A percentile compares a stretch with the other conserved stretches of the same genome.
Evolutionary conservation across 208 protist genomes (phyloP).

Genomic region (Porcisia deanei): DNA sequence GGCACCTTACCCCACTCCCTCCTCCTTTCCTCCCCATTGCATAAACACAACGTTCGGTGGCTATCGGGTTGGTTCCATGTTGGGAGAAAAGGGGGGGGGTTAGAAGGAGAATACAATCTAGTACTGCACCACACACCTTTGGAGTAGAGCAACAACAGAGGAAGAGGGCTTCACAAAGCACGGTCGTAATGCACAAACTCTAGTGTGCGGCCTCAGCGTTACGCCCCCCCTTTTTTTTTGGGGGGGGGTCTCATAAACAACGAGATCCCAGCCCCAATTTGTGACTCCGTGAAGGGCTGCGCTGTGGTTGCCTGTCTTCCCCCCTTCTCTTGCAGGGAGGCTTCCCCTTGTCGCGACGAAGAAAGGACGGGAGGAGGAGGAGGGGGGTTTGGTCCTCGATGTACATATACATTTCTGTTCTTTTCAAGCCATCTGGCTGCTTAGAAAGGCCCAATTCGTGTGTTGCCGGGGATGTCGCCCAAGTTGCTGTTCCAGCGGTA

Average conservation of each 20-base stretch:
- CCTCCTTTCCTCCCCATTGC: neutral
- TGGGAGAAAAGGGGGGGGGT: neutral
- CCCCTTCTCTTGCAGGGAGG: neutral
- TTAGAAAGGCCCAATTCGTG: conserved; percentile 79
- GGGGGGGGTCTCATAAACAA: neutral
- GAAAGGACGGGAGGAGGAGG: no score
- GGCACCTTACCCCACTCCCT: neutral
- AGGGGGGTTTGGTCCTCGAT: neutral
- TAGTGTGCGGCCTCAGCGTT: neutral
- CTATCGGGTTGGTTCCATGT: neutral
- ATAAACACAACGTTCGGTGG: neutral
- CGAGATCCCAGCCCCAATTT: neutral
- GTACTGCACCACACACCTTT: neutral
- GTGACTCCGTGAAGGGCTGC: neutral
- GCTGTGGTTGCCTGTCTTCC: neutral
- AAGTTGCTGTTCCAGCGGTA: conserved; percentile 80
- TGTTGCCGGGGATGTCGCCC: conserved; percentile 78
- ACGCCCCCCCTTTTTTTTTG: no score
- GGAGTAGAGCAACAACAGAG: no score
- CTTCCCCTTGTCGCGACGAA: neutral
- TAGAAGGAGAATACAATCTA: neutral
- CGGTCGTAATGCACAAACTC: neutral
- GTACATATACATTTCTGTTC: neutral
- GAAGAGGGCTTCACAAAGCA: no score
- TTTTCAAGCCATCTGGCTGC: neutral